phyloP scores from a whole-genome alignment of 2,329 filamentous ascomycete genomes.

The Colletotrichum nymphaeae region DNA sequence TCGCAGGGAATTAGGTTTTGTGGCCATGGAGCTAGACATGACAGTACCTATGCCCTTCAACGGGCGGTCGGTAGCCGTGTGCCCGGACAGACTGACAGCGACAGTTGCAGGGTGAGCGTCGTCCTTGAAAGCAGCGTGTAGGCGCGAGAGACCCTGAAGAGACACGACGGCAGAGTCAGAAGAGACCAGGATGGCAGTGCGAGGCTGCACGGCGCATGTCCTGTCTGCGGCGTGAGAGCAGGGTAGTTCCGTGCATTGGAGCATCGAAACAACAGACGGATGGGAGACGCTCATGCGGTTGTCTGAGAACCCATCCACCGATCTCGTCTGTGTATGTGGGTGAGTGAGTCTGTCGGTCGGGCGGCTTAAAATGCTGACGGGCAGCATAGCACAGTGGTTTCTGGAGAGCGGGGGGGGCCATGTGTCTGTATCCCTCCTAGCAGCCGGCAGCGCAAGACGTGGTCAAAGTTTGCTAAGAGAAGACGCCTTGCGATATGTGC shows the following conservation, averaged over 20 bases:
- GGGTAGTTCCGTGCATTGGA: conserved; percentile 15
- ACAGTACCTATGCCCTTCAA: background rate
- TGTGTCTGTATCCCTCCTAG: background rate
- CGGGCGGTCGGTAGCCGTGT: conserved; percentile 1
- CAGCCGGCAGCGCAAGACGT: background rate
- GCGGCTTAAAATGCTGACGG: conserved; percentile 16
- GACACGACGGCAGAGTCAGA: background rate
- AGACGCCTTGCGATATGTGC: background rate
- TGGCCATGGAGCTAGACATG: background rate
- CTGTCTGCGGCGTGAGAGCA: background rate
- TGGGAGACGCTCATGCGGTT: conserved; percentile 27
- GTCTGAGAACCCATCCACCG: conserved; percentile 22
- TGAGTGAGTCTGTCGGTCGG: background rate
- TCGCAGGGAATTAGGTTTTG: conserved; percentile 3
- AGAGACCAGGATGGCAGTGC: conserved; percentile 4
- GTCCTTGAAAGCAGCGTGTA: background rate
- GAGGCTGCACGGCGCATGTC: background rate
- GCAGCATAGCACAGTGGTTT: background rate
- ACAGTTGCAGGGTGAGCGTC: background rate
- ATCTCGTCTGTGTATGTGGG: background rate
- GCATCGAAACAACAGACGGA: conserved; percentile 28
- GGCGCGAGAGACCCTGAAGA: conserved; percentile 17
- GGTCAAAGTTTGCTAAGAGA: background rate
- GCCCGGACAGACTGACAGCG: conserved; percentile 22
- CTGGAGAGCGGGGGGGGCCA: background rate